Conservation (phyloP, 1,284 basidiomycete species). For the Rhodotorula sp. region DNA sequence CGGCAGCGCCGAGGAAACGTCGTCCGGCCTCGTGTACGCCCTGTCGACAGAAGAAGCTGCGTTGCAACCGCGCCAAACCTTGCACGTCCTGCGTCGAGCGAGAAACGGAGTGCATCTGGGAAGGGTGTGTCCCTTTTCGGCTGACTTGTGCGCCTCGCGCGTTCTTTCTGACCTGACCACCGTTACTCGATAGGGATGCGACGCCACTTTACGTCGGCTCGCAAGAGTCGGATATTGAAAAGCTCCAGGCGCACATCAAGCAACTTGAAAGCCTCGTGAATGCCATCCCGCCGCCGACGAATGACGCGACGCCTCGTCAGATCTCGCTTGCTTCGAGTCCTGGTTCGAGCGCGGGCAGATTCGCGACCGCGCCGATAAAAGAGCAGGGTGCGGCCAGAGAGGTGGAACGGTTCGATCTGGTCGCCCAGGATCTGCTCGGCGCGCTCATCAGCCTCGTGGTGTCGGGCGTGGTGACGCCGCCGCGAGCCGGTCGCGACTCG, state of each 20-base stretch:
- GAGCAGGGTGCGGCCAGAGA: background rate
- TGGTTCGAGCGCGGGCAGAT: background rate
- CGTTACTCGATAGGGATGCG: background rate
- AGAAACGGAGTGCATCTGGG: constrained; percentile 23
- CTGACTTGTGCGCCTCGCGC: background rate
- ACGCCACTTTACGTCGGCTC: constrained; percentile 18
- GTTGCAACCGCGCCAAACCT: constrained; percentile 31
- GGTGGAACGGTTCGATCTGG: constrained; percentile 16
- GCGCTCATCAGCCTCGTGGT: constrained; percentile 22
- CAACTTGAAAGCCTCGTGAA: background rate
- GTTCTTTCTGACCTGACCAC: background rate
- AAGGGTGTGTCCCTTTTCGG: constrained; percentile 11
- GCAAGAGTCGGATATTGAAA: constrained; percentile 15
- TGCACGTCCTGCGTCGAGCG: constrained; percentile 32
- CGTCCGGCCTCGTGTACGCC: background rate
- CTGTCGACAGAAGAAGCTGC: constrained; percentile 23
- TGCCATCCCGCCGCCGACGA: background rate
- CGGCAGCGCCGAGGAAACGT: background rate
- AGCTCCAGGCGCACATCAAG: constrained; percentile 11
- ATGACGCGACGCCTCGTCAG: background rate
- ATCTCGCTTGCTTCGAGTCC: background rate
- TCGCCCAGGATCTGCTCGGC: constrained; percentile 21
- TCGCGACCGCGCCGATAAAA: background rate
- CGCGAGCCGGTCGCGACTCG: constrained; percentile 7
- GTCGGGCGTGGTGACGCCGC: constrained; percentile 6